Base-by-base conservation (phyloP, 139 green algal species). In the Astrephomene gubernaculifera region DNA sequence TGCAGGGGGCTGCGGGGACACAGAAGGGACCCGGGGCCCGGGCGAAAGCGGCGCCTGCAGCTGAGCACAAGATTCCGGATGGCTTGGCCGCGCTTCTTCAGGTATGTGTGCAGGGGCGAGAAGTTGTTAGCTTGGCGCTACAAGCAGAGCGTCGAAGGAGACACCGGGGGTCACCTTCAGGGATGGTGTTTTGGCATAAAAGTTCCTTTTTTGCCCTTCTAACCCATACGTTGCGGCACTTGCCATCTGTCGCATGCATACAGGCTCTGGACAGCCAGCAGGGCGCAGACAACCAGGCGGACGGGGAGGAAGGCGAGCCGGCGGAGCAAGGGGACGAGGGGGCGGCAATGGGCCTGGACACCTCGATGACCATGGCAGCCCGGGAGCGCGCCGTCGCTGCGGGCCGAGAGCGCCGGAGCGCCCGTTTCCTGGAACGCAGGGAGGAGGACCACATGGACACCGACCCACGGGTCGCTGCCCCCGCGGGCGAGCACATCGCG, bases 201-300 rank as follows among this genome's bases (percentile, higher is more conserved):
- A 25, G 49, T 57, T 12, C 49, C 49, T 57, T 57, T 57, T 12
- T 17, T 17, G 49, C 12, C 49, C 49, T 17, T 17, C 38, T 69
- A 17, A 41, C 61, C 9, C 61, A 22, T 38, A 19, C 61, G 3
- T 69, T 4, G 39, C 61, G n/a, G 19, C 29, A 8, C 39, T 69
- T 44, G 64, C 27, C 10, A 5, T 71, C 43, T 71, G 8, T 8
- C 19, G 6, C 64, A 71, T 41, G 12, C 0, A 4, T 60, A 38
- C 75, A 82, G 76, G 79, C 79, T 25, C 45, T 85, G 33, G 79
- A 85, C 45, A 75, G 39, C 33, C 79, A 85, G 35, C 61, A 74
- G 43, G 43, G 43, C 21, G 57, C 24, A 25, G 29, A 44, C 21
- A 31, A 35, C 21, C 19, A 39, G 31, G 63, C 63, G 10, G 63